Evolutionary conservation across 805 yeast species (phyloP).

Genomic region (Candida parachauliodes): DNA sequence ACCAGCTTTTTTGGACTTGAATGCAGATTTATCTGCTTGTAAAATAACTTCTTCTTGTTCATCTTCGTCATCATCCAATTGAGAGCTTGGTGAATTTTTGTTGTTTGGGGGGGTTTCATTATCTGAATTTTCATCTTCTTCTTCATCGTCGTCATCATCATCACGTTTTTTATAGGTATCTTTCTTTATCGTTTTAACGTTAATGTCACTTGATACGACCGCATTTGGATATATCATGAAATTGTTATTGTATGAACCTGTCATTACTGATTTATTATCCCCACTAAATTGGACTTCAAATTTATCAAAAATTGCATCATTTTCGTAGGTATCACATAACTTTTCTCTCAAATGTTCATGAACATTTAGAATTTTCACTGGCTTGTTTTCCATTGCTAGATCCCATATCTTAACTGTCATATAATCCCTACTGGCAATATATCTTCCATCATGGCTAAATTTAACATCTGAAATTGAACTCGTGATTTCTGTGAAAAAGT

Average conservation of each 20-base stretch:
- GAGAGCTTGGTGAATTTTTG: slow-evolving; percentile 30
- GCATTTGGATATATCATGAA: slow-evolving; percentile 95
- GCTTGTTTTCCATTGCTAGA: slow-evolving; percentile 92
- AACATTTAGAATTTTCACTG: slow-evolving; percentile 88
- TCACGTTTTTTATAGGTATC: slow-evolving; percentile 17
- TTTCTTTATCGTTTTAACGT: slow-evolving; percentile 7
- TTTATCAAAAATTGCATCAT: slow-evolving; percentile 97
- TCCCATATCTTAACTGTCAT: slow-evolving; percentile 99
- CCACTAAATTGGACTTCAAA: slow-evolving; percentile 96
- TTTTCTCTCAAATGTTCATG: slow-evolving; percentile 93
- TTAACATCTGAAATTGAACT: slow-evolving; percentile 91
- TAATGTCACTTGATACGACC: slow-evolving; percentile 13
- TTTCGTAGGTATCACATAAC: slow-evolving; percentile 95
- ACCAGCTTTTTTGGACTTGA: slow-evolving; percentile 69
- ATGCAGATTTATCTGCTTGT: slow-evolving; percentile 97
- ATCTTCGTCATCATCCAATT: slow-evolving; percentile 27
- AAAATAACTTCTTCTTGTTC: slow-evolving; percentile 63
- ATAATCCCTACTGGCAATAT: slow-evolving; percentile 95
- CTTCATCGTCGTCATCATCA: slow-evolving; percentile 26
- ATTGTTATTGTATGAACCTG: slow-evolving; percentile 96
- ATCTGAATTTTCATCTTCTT: slow-evolving; percentile 21
- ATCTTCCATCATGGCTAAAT: slow-evolving; percentile 87
- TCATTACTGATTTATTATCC: slow-evolving; percentile 87
- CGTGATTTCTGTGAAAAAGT: slow-evolving; percentile 96
- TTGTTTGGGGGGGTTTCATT: slow-evolving; percentile 23